Conservation (phyloP, 2,329 filamentous ascomycete species). For the Talaromyces sp. region DNA sequence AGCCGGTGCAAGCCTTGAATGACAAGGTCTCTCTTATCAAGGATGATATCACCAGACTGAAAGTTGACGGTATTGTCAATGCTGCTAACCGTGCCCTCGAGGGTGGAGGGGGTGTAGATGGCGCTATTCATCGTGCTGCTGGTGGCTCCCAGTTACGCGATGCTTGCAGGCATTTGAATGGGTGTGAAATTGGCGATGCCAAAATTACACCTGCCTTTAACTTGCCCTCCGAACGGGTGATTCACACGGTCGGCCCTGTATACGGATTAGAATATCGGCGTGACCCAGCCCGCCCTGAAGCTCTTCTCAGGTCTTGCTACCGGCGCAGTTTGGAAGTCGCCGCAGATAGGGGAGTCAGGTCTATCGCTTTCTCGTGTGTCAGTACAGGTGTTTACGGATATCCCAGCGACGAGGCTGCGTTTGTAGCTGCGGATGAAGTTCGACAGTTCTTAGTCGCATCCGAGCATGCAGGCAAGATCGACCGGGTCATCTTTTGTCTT, state of each 20-base stretch:
- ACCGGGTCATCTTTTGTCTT: conserved; percentile 80
- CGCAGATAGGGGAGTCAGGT: conserved; percentile 65
- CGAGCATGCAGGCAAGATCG: conserved; percentile 53
- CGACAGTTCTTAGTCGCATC: conserved; percentile 55
- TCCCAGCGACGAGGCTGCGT: conserved; percentile 71
- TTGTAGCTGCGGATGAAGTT: conserved; percentile 67
- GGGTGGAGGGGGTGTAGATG: conserved; percentile 89
- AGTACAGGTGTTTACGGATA: conserved; percentile 93
- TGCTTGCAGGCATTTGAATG: conserved; percentile 72
- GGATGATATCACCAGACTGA: conserved; percentile 79
- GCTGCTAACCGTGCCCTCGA: conserved; percentile 79
- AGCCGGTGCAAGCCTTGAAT: conserved; percentile 54
- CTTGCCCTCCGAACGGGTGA: conserved; percentile 76
- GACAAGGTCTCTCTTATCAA: conserved; percentile 66
- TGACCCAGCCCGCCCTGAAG: conserved; percentile 38
- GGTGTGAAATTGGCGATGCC: conserved; percentile 76
- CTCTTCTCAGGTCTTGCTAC: conserved; percentile 68
- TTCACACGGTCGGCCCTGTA: conserved; percentile 88
- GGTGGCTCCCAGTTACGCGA: conserved; percentile 69
- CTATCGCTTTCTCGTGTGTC: conserved; percentile 79
- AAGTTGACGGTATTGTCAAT: conserved; percentile 85
- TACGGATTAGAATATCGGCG: conserved; percentile 55
- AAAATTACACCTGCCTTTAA: conserved; percentile 80
- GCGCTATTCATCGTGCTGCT: conserved; percentile 82
- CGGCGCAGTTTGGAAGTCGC: conserved; percentile 71